A percentile compares a stretch with the other conserved stretches of the same genome.
phyloP scores from a whole-genome alignment of 306 rosid genomes.

The Prinsepia uniflora region DNA sequence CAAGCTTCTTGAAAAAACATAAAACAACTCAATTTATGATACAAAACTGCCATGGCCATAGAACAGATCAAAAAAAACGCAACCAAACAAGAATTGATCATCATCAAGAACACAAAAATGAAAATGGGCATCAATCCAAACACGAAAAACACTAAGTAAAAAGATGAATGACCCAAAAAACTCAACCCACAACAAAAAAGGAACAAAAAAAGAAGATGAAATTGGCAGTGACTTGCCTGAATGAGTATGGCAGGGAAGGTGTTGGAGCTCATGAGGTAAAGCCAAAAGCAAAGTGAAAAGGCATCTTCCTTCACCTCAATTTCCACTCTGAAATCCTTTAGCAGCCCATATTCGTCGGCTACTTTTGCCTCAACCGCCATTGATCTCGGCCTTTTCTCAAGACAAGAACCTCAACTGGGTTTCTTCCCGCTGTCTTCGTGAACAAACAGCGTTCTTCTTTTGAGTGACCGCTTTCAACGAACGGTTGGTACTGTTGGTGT shows the following conservation, averaged over 20 bases:
- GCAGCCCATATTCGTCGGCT: conserved; percentile 35
- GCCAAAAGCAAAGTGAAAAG: conserved; percentile 78
- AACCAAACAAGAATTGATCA: neutral
- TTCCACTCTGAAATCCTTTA: conserved; percentile 60
- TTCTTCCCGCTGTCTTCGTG: neutral
- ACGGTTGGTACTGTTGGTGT: conserved; percentile 34
- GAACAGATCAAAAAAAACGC: neutral
- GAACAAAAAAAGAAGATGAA: neutral
- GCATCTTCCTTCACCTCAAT: conserved; percentile 46
- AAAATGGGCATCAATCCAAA: conserved; percentile 3
- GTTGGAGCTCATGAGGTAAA: conserved; percentile 52
- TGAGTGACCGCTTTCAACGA: conserved; percentile 35
- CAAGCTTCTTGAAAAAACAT: neutral
- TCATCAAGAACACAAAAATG: neutral
- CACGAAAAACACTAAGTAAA: neutral
- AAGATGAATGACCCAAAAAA: neutral
- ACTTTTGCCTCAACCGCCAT: conserved; percentile 46
- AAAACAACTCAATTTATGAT: neutral
- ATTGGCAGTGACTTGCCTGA: conserved; percentile 42
- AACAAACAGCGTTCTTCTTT: neutral
- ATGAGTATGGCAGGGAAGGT: conserved; percentile 63
- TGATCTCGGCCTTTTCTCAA: conserved; percentile 7
- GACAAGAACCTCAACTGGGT: conserved; percentile 12
- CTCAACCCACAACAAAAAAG: neutral
- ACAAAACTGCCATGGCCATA: neutral